Evolutionary conservation across 192 early-diverging fungal species (phyloP).

Genomic region (Backusella psychrophila): DNA sequence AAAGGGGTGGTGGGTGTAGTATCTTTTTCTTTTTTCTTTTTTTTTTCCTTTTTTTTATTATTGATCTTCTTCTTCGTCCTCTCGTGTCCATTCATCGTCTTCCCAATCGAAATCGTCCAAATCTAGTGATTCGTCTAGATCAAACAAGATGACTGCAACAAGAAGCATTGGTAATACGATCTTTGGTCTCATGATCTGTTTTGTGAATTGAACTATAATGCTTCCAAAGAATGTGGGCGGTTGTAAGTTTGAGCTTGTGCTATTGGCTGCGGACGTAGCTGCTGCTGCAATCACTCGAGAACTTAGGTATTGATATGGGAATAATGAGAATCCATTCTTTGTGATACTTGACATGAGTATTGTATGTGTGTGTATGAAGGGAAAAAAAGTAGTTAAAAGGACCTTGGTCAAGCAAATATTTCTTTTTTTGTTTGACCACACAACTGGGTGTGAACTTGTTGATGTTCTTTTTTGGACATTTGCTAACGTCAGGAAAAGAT

Average conservation of each 20-base stretch:
- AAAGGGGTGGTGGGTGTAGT: not conserved
- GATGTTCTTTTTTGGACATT: not conserved
- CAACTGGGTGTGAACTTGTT: not conserved
- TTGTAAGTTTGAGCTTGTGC: not conserved
- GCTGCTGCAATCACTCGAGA: conserved; percentile 11
- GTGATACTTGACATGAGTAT: not conserved
- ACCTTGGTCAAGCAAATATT: not conserved
- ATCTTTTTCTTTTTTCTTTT: no score
- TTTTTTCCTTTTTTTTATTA: not conserved
- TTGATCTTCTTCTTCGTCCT: not conserved
- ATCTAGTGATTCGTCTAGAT: conserved; percentile 32
- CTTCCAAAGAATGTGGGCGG: conserved; percentile 17
- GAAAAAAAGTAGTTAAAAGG: not conserved
- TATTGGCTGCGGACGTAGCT: not conserved
- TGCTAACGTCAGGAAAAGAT: not conserved
- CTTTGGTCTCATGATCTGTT: conserved; percentile 23
- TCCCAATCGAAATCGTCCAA: conserved; percentile 28
- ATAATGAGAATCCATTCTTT: not conserved
- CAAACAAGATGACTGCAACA: conserved; percentile 28
- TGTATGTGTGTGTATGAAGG: not conserved
- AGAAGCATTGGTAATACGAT: conserved; percentile 28
- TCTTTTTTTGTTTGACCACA: not conserved
- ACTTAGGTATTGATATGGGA: conserved; percentile 11
- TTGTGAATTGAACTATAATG: conserved; percentile 30
- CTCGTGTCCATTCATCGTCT: conserved; percentile 18